Evolutionary conservation across 2,329 filamentous ascomycete species (phyloP).

Genomic region (Aspergillus pseudoterreus): DNA sequence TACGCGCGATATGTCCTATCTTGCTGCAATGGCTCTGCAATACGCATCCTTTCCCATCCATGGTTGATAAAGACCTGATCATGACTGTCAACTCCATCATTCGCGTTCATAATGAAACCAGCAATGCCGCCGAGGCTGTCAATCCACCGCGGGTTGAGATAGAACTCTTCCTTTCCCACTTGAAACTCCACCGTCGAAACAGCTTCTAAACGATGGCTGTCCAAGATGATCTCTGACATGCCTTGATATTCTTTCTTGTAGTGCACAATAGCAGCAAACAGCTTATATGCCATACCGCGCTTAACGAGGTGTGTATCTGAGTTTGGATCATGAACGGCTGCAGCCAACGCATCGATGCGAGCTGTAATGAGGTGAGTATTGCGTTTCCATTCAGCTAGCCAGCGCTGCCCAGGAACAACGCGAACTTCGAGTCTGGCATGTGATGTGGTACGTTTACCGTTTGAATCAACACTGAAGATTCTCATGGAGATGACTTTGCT

Average conservation of each 20-base stretch:
- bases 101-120: slow-evolving; percentile 59
- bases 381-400: not conserved
- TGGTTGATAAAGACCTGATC: slow-evolving; percentile 61
- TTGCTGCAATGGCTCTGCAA: slow-evolving; percentile 50
- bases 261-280: slow-evolving; percentile 57
- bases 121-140: slow-evolving; percentile 56
- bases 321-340: slow-evolving; percentile 49
- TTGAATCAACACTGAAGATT: slow-evolving; percentile 5
- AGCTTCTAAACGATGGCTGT: slow-evolving; percentile 54
- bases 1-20: slow-evolving; percentile 57
- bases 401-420: no score
- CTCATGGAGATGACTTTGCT: not conserved
- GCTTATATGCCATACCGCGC: slow-evolving; percentile 74
- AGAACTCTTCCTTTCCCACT: slow-evolving; percentile 54
- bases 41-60: slow-evolving; percentile 59
- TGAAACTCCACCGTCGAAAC: slow-evolving; percentile 54
- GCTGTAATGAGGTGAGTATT: slow-evolving; percentile 64
- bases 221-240: slow-evolving; percentile 57
- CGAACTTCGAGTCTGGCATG: slow-evolving; percentile 2
- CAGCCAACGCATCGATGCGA: slow-evolving; percentile 55
- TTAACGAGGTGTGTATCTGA: slow-evolving; percentile 69
- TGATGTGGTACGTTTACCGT: not conserved
- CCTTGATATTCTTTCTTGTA: slow-evolving; percentile 56
- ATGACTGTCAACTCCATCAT: slow-evolving; percentile 56
- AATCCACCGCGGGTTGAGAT: slow-evolving; percentile 59